Evolutionary conservation across 176 grass and related monocot genomes (phyloP).

Genomic region (Tillandsia fasciculata): DNA sequence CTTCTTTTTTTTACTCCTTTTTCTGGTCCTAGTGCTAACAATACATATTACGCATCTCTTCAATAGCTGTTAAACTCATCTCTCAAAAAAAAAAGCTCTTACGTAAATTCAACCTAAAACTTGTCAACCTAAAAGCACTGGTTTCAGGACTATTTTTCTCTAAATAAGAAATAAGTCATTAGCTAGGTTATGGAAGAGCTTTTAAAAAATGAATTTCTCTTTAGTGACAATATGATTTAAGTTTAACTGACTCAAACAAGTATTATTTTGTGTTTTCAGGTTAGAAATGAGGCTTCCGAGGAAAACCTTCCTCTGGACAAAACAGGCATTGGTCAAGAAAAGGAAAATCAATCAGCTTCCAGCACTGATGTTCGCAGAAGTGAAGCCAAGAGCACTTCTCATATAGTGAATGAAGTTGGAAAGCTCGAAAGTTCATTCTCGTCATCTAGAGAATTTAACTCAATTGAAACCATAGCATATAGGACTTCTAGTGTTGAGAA

Average conservation of each 20-base stretch:
- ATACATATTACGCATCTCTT: too few relatives aligned
- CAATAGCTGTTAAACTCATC: too few relatives aligned
- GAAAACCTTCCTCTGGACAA: constrained; percentile 12
- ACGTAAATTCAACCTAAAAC: too few relatives aligned
- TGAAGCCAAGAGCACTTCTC: constrained; percentile 28
- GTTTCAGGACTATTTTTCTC: too few relatives aligned
- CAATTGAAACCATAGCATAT: constrained; percentile 21
- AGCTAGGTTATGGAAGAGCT: too few relatives aligned
- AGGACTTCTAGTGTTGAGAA: constrained; percentile 32
- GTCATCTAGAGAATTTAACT: constrained; percentile 12
- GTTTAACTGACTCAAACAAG: background rate
- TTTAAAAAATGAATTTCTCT: too few relatives aligned
- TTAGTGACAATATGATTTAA: too few relatives aligned
- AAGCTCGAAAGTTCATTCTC: constrained; percentile 1
- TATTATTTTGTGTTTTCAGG: constrained; percentile 27
- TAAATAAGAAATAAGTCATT: too few relatives aligned
- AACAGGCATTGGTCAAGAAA: constrained; percentile 25
- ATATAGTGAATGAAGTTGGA: constrained; percentile 19
- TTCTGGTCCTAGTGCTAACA: too few relatives aligned
- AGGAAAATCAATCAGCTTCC: constrained; percentile 24
- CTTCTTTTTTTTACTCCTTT: background rate
- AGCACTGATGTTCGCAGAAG: constrained; percentile 22
- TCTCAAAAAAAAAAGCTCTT: too few relatives aligned
- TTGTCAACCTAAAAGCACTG: too few relatives aligned
- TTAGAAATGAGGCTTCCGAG: constrained; percentile 20